These are phyloP conservation scores for Macaranga tanarius DNA, from an alignment of 441 rosid genomes.

Conservation along the genomic window DNA sequence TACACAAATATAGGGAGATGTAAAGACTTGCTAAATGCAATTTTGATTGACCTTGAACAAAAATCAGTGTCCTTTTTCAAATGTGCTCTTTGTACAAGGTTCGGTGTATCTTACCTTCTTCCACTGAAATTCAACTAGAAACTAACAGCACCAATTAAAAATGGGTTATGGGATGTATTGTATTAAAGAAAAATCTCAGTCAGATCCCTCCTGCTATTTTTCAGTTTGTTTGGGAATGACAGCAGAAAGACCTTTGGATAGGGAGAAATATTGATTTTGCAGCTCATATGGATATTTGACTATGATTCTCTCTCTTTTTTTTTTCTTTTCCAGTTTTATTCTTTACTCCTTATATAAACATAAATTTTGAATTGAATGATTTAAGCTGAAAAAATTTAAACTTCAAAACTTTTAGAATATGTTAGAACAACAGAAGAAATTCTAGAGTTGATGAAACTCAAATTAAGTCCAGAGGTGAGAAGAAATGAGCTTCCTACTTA, in stretches of 20 bases:
- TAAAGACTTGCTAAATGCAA: not conserved
- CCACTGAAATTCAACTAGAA: not conserved
- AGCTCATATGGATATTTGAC: not conserved
- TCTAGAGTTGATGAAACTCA: no score
- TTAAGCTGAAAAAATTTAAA: no score
- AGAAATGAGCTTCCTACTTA: no score
- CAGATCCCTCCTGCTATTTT: not conserved
- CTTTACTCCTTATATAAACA: no score
- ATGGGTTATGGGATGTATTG: no score
- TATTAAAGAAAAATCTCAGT: not conserved
- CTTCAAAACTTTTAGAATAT: no score
- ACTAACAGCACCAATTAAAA: not conserved
- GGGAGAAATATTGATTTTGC: no score
- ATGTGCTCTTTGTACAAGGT: not conserved
- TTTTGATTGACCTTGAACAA: not conserved
- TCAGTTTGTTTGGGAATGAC: not conserved
- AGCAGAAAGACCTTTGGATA: not conserved
- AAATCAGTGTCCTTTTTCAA: not conserved
- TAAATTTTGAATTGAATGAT: no score
- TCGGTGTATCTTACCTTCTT: not conserved
- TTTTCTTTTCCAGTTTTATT: no score
- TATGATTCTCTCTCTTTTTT: no score
- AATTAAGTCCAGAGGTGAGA: no score
- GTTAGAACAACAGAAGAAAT: no score
- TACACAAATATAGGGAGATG: not conserved